Conservation (phyloP, 257 asterid species). For the Nicotiana benthamiana region DNA sequence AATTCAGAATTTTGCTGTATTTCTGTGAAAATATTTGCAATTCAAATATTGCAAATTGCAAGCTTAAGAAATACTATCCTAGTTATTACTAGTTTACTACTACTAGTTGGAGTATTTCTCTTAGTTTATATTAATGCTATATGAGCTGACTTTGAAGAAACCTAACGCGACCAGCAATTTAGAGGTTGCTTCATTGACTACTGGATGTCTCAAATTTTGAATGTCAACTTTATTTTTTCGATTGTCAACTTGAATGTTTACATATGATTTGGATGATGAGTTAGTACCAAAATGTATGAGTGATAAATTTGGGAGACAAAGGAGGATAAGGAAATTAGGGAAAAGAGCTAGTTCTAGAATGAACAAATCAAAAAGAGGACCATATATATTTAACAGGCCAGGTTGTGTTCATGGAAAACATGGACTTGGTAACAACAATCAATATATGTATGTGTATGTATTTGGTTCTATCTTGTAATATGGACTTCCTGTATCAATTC, state of each 20-base stretch:
- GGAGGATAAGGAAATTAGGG: slow-evolving; percentile 70
- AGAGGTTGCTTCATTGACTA: neutral
- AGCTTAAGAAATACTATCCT: neutral
- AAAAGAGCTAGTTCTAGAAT: slow-evolving; percentile 45
- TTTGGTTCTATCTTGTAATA: too few species aligned
- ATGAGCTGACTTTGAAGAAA: neutral
- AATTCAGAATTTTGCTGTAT: too few species aligned
- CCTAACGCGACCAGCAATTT: neutral
- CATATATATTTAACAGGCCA: slow-evolving; percentile 44
- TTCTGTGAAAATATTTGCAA: too few species aligned
- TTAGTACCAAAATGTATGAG: slow-evolving; percentile 60
- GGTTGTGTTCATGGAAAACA: slow-evolving; percentile 46
- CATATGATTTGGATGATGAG: slow-evolving; percentile 50
- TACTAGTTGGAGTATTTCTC: neutral
- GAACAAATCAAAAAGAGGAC: slow-evolving; percentile 41
- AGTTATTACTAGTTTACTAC: neutral
- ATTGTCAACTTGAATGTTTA: neutral
- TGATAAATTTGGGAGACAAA: slow-evolving; percentile 54
- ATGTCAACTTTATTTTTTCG: too few species aligned
- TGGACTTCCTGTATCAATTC: too few species aligned
- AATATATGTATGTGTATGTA: too few species aligned
- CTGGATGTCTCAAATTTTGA: neutral
- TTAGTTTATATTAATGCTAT: neutral
- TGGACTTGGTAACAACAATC: slow-evolving; percentile 40
- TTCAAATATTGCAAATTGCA: neutral